Base-by-base conservation (phyloP, 163 green algal genomes). In the Chloromonas sp. region DNA sequence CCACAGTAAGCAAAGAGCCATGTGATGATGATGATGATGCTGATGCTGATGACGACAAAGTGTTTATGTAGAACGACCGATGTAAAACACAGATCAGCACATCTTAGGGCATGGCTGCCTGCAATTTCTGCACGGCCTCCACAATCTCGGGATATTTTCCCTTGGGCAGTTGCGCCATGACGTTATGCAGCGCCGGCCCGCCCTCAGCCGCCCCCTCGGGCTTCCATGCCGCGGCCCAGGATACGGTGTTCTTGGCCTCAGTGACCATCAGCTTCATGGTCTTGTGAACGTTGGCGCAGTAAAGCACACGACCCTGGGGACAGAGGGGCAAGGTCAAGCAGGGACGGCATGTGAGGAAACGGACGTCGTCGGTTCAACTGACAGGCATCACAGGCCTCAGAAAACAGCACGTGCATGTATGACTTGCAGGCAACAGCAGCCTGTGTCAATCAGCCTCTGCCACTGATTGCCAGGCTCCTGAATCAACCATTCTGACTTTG, bases 221-320 rank as follows among this genome's bases (percentile, higher is more conserved):
- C n/a, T 36, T 62, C 77, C 77, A 81, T 2, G 77, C 14, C 13
- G 77, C 77, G 57, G n/a, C 15, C 77, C 77, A 81, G 2, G 77
- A 81, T 57, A 81, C 36, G 14, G 57, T 81, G 77, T 81, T 81
- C 36, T 60, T 81, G 15, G 77, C 15, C 77, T 61, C 77, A 60
- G n/a, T 81, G 3, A 81, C 36, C 2, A 60, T 60, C n/a, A 81
- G 1, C 14, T 57, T 57, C 77, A 81, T 81, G n/a, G 77, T 81
- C 11, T 81, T 81, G 77, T n/a, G 77, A 3, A 81, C 57, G 77
- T n/a, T 60, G 2, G 77, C 77, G 77, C 77, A 81, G 77, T 81
- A 81, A 36, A 81, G 77, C 77, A 81, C 77, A 2, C 77, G 77
- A 57, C 77, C 77, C 77, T 81, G 77, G 2, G 36, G 1, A 11